Percentiles rank a stretch among this genome's conserved stretches.
Evolutionary conservation across 805 yeast species (phyloP).

Genomic region (Kodamaea kaohsiungensis): DNA sequence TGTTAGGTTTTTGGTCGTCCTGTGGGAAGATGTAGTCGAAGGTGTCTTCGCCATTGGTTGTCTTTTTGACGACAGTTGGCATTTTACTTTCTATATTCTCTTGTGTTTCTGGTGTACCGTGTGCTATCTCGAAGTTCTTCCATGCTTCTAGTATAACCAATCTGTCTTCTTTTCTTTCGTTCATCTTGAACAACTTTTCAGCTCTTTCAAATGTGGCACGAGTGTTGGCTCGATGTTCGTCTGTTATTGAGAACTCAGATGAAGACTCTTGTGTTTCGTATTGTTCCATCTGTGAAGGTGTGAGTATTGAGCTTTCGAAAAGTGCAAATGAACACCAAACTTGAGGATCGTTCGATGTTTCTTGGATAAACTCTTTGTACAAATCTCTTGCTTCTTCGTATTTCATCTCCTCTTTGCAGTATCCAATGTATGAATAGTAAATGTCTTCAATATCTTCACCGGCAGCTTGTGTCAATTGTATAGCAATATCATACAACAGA

Average conservation of each 20-base stretch:
- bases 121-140: slow-evolving; percentile 59
- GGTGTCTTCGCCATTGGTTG: slow-evolving; percentile 48
- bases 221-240: slow-evolving; percentile 50
- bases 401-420: slow-evolving; percentile 59
- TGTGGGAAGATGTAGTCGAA: slow-evolving; percentile 70
- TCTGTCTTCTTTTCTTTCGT: slow-evolving; percentile 43
- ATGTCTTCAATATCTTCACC: slow-evolving; percentile 6
- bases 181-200: slow-evolving; percentile 40
- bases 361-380: slow-evolving; percentile 40
- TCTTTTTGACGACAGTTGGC: slow-evolving; percentile 55
- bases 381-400: slow-evolving; percentile 56
- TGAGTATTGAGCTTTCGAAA: slow-evolving; percentile 69
- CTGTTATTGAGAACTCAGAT: slow-evolving; percentile 48
- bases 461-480: slow-evolving; percentile 17
- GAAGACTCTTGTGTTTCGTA: slow-evolving; percentile 31
- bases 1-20: slow-evolving; percentile 40
- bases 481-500: slow-evolving; percentile 60
- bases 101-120: slow-evolving; percentile 52
- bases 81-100: slow-evolving; percentile 43
- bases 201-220: slow-evolving; percentile 61
- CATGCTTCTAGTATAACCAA: slow-evolving; percentile 59
- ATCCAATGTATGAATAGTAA: slow-evolving; percentile 48
- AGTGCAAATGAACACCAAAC: slow-evolving; percentile 68
- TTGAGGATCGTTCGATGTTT: slow-evolving; percentile 31
- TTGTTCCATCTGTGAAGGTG: slow-evolving; percentile 42